Evolutionary conservation across 345 rosid species (phyloP).

Genomic region (Salix arbutifolia): DNA sequence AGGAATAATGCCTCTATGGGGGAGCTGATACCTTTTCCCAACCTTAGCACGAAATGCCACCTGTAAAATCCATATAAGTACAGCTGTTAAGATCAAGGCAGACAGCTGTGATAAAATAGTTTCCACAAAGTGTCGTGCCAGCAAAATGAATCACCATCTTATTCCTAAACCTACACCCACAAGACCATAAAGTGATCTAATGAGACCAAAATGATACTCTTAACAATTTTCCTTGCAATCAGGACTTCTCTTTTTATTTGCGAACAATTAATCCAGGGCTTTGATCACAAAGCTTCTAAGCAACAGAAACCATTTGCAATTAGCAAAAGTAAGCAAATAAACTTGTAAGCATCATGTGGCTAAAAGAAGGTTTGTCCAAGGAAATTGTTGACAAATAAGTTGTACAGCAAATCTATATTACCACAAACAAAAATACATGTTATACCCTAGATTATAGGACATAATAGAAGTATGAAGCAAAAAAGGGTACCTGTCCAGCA

Average conservation of each 20-base stretch:
- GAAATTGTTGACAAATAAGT: background rate
- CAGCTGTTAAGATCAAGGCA: background rate
- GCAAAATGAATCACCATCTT: background rate
- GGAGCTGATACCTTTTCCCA: constrained; percentile 86
- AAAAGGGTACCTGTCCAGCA: constrained; percentile 77
- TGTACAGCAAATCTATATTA: background rate
- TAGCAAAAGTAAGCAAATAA: background rate
- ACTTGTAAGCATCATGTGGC: background rate
- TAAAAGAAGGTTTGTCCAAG: background rate
- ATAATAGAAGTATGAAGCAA: background rate
- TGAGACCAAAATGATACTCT: background rate
- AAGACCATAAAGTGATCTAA: background rate
- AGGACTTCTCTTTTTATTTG: too few relatives aligned
- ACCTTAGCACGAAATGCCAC: constrained; percentile 95
- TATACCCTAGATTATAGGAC: background rate
- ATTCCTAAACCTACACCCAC: background rate
- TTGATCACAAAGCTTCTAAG: background rate
- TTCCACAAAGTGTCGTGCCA: background rate
- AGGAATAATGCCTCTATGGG: constrained; percentile 89
- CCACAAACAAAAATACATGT: background rate
- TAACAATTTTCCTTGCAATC: background rate
- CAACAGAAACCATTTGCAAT: background rate
- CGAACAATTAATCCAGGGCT: background rate
- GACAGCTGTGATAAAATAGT: background rate
- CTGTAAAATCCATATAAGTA: constrained; percentile 28